A percentile compares a stretch with the other conserved stretches of the same genome.
Conservation (phyloP, 345 rosid species). For the Eucalyptus brandiana region DNA sequence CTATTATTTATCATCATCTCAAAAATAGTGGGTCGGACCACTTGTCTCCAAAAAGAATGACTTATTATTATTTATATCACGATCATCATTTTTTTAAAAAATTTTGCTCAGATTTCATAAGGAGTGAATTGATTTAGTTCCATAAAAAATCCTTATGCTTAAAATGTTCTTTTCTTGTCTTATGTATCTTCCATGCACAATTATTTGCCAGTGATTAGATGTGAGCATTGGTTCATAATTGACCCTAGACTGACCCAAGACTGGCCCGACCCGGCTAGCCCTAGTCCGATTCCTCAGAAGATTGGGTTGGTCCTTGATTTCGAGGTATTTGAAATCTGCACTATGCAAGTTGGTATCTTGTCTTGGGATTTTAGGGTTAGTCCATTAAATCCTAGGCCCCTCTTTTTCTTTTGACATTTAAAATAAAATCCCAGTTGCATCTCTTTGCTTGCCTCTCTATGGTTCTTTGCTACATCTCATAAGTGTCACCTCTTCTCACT, state of each 20-base stretch:
- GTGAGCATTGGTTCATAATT: neutral
- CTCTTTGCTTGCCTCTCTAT: neutral
- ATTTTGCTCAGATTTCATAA: neutral
- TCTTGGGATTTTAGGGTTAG: neutral
- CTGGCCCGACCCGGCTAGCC: fast-evolving
- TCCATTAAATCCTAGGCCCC: neutral
- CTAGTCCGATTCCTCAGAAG: fast-evolving
- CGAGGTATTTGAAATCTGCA: fast-evolving
- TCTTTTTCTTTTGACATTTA: neutral
- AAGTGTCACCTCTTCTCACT: neutral
- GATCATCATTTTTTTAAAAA: fast-evolving
- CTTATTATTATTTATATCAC: neutral
- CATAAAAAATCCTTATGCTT: neutral
- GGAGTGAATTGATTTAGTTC: neutral
- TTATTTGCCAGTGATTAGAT: neutral
- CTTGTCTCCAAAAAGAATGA: neutral
- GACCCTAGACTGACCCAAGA: fast-evolving
- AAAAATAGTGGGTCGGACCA: neutral
- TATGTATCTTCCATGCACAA: neutral
- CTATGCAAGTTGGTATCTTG: fast-evolving
- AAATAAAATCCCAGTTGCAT: fast-evolving
- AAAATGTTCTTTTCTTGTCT: neutral
- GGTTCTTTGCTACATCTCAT: neutral
- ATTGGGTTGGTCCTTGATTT: fast-evolving
- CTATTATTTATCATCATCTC: neutral